Conservation (phyloP, 2,329 filamentous ascomycete genomes). For the Trichophyton verrucosum region DNA sequence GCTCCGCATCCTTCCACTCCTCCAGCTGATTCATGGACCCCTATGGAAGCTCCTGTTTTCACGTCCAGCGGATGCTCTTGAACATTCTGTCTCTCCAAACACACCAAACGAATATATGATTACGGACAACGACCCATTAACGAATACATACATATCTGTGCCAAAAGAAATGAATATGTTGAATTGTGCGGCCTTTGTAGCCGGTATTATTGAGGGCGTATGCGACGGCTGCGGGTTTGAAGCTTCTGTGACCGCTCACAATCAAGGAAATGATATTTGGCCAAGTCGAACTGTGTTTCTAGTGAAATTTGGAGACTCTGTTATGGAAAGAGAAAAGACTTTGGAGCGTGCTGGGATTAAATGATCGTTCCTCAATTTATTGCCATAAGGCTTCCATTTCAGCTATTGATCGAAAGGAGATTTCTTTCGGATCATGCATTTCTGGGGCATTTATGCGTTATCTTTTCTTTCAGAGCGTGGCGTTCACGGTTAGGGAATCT, state of each 20-base stretch:
- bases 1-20: constrained; percentile 74
- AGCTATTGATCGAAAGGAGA: not conserved
- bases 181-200: constrained; percentile 91
- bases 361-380: constrained; percentile 16
- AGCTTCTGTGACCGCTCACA: constrained; percentile 81
- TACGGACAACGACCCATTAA: constrained; percentile 91
- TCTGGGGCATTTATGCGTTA: not conserved
- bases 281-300: constrained; percentile 92
- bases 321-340: constrained; percentile 81
- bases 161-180: constrained; percentile 92
- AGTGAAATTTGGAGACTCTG: constrained; percentile 81
- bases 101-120: constrained; percentile 98
- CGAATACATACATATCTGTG: constrained; percentile 86
- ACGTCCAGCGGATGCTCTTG: constrained; percentile 79
- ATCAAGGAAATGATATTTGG: constrained; percentile 67
- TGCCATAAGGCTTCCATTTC: not conserved
- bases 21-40: constrained; percentile 89
- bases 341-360: constrained; percentile 49
- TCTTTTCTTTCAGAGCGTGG: not conserved
- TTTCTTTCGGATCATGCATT: not conserved
- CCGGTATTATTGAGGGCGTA: constrained; percentile 87
- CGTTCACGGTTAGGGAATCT: not conserved
- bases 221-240: constrained; percentile 88
- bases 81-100: constrained; percentile 68
- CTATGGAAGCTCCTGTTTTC: constrained; percentile 88